Conservation (phyloP, 2,329 filamentous ascomycete species). For the Epichloe aotearoae region DNA sequence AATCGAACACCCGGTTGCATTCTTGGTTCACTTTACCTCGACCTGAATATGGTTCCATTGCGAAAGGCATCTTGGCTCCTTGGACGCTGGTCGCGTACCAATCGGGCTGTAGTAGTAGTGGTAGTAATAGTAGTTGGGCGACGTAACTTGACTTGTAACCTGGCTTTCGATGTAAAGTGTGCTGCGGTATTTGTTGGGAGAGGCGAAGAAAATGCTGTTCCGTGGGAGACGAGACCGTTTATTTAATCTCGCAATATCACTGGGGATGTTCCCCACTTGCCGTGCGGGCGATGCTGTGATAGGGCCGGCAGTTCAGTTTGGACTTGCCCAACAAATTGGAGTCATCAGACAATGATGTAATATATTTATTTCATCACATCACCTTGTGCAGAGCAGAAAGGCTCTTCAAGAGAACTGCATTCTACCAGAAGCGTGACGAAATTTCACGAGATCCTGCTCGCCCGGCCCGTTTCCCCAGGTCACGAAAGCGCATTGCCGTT, state of each 20-base stretch:
- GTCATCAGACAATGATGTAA: background rate
- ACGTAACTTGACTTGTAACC: too few relatives aligned
- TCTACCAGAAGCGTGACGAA: too few relatives aligned
- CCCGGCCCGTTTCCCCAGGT: too few relatives aligned
- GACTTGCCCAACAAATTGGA: background rate
- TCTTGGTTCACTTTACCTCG: constrained; percentile 33
- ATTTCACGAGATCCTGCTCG: too few relatives aligned
- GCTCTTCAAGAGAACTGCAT: too few relatives aligned
- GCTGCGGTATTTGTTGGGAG: background rate
- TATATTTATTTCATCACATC: background rate
- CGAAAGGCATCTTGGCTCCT: constrained; percentile 16
- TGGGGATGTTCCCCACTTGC: background rate
- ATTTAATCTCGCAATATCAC: background rate
- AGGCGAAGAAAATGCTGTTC: background rate
- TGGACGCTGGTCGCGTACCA: constrained; percentile 10
- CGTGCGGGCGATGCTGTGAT: constrained; percentile 2
- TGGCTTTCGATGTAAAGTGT: background rate
- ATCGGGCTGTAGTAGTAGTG: background rate
- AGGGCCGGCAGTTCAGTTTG: background rate
- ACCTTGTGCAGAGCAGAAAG: background rate
- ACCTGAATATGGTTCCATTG: constrained; percentile 23
- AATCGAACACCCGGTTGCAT: constrained; percentile 33
- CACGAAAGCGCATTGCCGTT: too few relatives aligned
- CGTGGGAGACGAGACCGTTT: background rate
- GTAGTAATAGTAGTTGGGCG: background rate